Base-by-base conservation (phyloP, 2,329 filamentous ascomycete genomes). In the Aspergillus ochraceus region DNA sequence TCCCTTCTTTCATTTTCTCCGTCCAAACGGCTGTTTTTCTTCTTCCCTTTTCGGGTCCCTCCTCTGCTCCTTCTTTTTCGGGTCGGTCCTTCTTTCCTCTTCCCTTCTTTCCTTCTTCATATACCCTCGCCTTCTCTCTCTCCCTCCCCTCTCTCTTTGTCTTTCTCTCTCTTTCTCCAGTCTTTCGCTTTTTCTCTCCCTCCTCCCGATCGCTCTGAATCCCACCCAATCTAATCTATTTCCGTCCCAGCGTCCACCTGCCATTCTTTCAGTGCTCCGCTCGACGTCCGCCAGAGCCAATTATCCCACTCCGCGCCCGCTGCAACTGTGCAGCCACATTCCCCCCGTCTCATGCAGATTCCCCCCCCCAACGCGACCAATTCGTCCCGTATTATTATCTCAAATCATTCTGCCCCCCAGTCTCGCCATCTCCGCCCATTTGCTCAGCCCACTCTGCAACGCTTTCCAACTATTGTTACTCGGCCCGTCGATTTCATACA, bases 301-400 rank as follows among this genome's bases (percentile, higher is more conserved):
- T 53, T 53, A 32, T 55, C 42, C 39, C 54, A 57, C 58, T 60
- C 57, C 60, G 54, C 60, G 52, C 32, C 51, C 54, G 47, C 57
- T 58, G 46, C 60, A 46, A 58, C 55, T 57, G 57, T 58, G 57
- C 63, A 64, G 64, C 64, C 61, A 66, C 64, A 66, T 65, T 64
- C 64, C 55, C 49, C 60, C 32, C 56, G 55, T 58, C 55, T 49
- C 58, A 58, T 55, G 60, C 59, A 59, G 52, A 58, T 46, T 50
- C 14, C 20, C 45, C 20, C 36, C 14, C 52, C 55, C 55, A 58
- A 59, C 57, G 45, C 56, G 53, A 59, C 55, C 59, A 59, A 57
- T 49, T 52, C 55, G 55, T 59, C 59, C 52, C 42, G 49, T 59
- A 56, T 56, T 59, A 56, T 56, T 56, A 49, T 55, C 50, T 46